These are phyloP conservation scores for Eucalyptus camaldulensis DNA, from an alignment of 345 rosid genomes.

Conservation along the genomic window DNA sequence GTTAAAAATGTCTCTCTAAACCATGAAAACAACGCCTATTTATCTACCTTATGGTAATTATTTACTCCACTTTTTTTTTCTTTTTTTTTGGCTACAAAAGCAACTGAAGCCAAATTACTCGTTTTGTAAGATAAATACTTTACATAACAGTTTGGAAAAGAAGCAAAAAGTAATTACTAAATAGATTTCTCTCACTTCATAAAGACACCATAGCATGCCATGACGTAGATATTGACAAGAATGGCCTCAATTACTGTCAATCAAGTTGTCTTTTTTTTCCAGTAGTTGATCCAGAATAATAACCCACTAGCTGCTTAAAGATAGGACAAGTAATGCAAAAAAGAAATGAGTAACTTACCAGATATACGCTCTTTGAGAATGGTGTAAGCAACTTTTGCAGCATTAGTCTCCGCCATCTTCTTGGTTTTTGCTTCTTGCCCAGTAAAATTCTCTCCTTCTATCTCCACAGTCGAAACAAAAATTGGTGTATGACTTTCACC, in stretches of 20 bases:
- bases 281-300: not conserved
- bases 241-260: not conserved
- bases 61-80: not conserved
- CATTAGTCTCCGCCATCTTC: conserved; percentile 29
- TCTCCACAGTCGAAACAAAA: conserved; percentile 20
- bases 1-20: not conserved
- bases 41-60: not conserved
- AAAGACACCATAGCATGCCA: not conserved
- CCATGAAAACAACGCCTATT: not conserved
- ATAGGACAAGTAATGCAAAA: not conserved
- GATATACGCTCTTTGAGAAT: conserved; percentile 8
- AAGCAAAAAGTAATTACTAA: not conserved
- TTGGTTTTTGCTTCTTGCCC: conserved; percentile 18
- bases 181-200: not conserved
- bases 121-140: not conserved
- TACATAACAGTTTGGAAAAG: not conserved
- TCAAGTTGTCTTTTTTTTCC: not conserved
- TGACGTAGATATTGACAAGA: not conserved
- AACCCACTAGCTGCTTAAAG: not conserved
- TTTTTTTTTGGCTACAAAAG: not conserved
- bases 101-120: not conserved
- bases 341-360: not conserved
- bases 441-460: conserved; percentile 10
- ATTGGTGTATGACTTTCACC: conserved; percentile 10
- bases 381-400: conserved; percentile 25